Percentiles rank a stretch among this genome's conserved stretches.
phyloP scores from a whole-genome alignment of 257 asterid species.

The Nicotiana otophora region DNA sequence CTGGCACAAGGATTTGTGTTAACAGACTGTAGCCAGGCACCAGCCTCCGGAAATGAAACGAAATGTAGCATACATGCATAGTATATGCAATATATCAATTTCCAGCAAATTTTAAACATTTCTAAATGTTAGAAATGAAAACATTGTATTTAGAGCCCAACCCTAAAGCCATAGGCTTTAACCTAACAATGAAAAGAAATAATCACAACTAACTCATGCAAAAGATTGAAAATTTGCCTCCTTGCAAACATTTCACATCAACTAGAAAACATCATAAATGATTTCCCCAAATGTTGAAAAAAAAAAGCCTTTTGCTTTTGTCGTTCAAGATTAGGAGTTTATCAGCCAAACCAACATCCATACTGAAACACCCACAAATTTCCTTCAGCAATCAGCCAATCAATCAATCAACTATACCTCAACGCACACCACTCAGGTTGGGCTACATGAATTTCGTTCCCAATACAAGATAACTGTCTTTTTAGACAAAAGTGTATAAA shows the following conservation, averaged over 20 bases:
- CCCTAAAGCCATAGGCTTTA: background rate
- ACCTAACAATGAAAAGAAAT: background rate
- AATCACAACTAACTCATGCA: background rate
- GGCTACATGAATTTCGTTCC: background rate
- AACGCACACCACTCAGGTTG: background rate
- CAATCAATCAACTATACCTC: background rate
- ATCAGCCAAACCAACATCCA: background rate
- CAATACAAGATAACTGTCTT: background rate
- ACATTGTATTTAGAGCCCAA: background rate
- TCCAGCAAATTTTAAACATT: background rate
- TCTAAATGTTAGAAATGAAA: background rate
- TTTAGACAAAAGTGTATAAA: background rate
- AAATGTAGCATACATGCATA: background rate
- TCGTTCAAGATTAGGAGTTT: background rate
- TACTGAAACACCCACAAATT: background rate
- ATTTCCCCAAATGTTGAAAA: background rate
- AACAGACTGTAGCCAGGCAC: background rate
- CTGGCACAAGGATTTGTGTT: background rate
- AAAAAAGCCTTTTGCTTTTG: background rate
- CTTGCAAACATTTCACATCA: background rate
- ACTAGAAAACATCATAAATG: background rate
- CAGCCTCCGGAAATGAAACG: background rate
- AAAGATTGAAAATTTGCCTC: background rate
- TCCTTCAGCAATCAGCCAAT: background rate
- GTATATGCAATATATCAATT: background rate